Evolutionary conservation across 2,329 filamentous ascomycete genomes (phyloP), one percentile per base, ranked within the genome.

Genomic region (Pestalotiopsis sp.): DNA sequence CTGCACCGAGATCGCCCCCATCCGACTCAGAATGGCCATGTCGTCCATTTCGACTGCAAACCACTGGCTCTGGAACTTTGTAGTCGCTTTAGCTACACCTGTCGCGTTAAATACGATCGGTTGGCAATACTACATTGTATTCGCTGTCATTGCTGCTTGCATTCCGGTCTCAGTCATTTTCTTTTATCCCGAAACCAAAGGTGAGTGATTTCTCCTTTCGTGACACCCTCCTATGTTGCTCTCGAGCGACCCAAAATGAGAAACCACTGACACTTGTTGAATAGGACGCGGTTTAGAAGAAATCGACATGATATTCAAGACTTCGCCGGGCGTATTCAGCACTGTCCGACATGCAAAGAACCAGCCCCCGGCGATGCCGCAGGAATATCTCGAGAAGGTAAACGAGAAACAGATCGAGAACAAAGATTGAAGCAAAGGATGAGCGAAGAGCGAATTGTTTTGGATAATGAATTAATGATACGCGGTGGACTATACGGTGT

Each of bases 1-100:
- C 77, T 87, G 86, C 69, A 85, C 87, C 1, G 87, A 90, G 73
- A 80, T 89, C 20, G 86, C 87, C 0, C 87, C 87, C 1, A 79
- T 85, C 17, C 78, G 83, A 12, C 76, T 87, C 36, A 80, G 86
- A 23, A 84, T 86, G 69, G 82, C 85, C 23, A 88, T 90, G 83
- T 84, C 85, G 2, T 84, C 84, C 41, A 85, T 90, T 56, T 86
- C 84, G 0, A 89, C 87, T 0, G 86, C 84, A 0, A 86, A 84
- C 71, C 84, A 85, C 71, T 86, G 85, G 85, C 79, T 86, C 25
- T 85, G 82, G 80, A 82, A 84, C 75, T 84, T 85, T 67, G 78
- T 84, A 13, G 79, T 84, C 13, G 76, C 78, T 6, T 82, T 83
- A 80, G 77, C 84, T 61, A 84, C 82, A 0, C 83, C 82, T 3